Base-by-base conservation (phyloP, 2,329 filamentous ascomycete species). In the Paecilomyces fulvus region DNA sequence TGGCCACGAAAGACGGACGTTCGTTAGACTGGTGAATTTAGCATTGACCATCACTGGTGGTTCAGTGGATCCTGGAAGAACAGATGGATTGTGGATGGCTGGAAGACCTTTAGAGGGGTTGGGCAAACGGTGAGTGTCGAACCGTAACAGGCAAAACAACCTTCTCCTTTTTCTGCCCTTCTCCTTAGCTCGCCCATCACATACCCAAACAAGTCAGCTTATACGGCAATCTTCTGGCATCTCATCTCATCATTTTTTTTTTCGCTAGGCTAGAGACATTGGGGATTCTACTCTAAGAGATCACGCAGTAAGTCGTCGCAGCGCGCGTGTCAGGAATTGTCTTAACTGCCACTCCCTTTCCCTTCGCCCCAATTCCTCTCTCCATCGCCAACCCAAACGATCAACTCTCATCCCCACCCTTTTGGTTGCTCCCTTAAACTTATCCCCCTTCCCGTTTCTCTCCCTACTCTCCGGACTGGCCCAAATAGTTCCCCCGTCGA, bases 401-500 rank as follows among this genome's bases (percentile, higher is more conserved):
- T 28, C 25, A 23, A 23, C 48, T 28, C 48, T 28, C 48, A 28
- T 49, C 48, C 48, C 48, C 48, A 49, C 48, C 21, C 48, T 49
- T 49, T 28, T 14, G 48, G 48, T 28, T 49, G 21, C 48, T 49
- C 48, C 33, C 33, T 43, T 43, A 17, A 17, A 43, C 33, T 49
- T 49, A 49, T 49, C 48, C 48, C 46, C 48, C 48, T 49, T 49
- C 48, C 33, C 33, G 33, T 49, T 49, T 49, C 25, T n/a, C 48
- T 49, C 48, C 48, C 48, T 49, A 25, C 20, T 49, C 20, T 20
- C 48, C 20, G 20, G 48, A 49, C 20, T 28, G 20, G 30, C 51
- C 30, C 51, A 53, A 20, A 33, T 53, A 33, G 30, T 53, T 30
- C 50, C 48, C 48, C 20, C 48, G 48, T 49, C 48, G 48, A 49